These are phyloP conservation scores for Triticum urartu DNA, from an alignment of 176 grass and related monocot species.

Conservation along the genomic window DNA sequence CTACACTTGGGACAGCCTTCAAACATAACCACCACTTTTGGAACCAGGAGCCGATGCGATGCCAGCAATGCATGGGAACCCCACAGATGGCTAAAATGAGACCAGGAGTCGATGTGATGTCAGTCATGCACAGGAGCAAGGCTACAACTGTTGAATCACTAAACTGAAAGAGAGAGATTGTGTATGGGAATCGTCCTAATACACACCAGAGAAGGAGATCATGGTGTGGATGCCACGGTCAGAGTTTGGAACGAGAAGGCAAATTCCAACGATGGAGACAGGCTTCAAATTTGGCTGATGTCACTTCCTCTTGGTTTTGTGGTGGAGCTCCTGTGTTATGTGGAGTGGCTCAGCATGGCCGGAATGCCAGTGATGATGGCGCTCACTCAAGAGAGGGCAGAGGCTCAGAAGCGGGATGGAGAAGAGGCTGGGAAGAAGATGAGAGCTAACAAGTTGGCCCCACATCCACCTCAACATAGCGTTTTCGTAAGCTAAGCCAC, in stretches of 20 bases:
- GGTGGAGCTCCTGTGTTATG: not conserved
- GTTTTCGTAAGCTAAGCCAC: not conserved
- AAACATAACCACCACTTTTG: not conserved
- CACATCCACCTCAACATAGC: not conserved
- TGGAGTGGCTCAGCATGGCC: slow-evolving; percentile 4
- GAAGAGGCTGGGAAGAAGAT: not conserved
- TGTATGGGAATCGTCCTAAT: not conserved
- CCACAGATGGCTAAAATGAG: not conserved
- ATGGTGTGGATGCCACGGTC: not conserved
- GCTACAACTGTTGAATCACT: not conserved
- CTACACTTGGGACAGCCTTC: not conserved
- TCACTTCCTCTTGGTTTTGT: not conserved
- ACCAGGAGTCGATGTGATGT: not conserved
- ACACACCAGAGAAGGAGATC: not conserved
- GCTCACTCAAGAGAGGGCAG: not conserved
- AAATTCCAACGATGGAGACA: not conserved
- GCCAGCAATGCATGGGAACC: not conserved
- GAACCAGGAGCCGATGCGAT: not conserved
- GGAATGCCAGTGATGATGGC: not conserved
- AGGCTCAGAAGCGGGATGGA: not conserved
- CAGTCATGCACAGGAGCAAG: not conserved
- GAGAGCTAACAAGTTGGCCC: not conserved
- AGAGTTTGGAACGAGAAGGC: not conserved
- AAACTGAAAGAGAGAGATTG: not conserved
- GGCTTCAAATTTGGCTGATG: not conserved